Percentiles rank a stretch among this genome's conserved stretches.
phyloP scores from a whole-genome alignment of 2,329 filamentous ascomycete genomes.

The Allantophomopsis cytisporea region DNA sequence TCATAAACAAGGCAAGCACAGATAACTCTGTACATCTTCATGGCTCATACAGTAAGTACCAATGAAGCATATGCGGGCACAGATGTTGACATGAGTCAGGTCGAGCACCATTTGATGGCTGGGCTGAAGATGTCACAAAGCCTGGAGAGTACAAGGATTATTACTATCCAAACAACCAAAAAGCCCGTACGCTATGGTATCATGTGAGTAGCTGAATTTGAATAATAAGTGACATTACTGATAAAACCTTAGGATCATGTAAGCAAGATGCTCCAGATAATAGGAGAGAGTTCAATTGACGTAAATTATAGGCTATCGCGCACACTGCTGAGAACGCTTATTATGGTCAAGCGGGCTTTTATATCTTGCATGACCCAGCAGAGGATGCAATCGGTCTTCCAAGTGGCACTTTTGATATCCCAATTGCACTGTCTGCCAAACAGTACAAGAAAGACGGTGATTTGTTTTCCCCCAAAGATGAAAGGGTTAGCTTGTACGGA shows the following conservation, averaged over 20 bases:
- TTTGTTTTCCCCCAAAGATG: conserved; percentile 27
- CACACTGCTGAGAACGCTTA: conserved; percentile 37
- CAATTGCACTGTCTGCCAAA: conserved; percentile 27
- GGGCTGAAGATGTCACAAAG: conserved; percentile 32
- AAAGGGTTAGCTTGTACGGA: conserved; percentile 32
- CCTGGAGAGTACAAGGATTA: conserved; percentile 44
- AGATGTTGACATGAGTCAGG: not conserved
- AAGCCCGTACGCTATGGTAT: conserved; percentile 36
- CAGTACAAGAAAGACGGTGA: conserved; percentile 34
- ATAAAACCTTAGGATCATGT: conserved; percentile 13
- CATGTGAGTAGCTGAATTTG: conserved; percentile 16
- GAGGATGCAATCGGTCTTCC: not conserved
- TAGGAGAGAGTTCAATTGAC: too few relatives aligned
- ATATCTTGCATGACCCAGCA: conserved; percentile 33
- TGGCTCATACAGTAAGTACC: conserved; percentile 24
- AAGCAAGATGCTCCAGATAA: too few relatives aligned
- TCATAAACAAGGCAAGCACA: conserved; percentile 2
- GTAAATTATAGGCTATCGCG: too few relatives aligned
- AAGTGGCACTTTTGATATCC: conserved; percentile 1
- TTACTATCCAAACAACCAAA: conserved; percentile 43
- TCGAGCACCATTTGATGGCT: conserved; percentile 29
- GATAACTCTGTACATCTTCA: conserved; percentile 33
- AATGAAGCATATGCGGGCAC: conserved; percentile 5
- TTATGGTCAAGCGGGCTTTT: conserved; percentile 37
- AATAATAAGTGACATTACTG: not conserved